Base-by-base conservation (phyloP, 2,329 filamentous ascomycete genomes). In the Fusarium redolens region DNA sequence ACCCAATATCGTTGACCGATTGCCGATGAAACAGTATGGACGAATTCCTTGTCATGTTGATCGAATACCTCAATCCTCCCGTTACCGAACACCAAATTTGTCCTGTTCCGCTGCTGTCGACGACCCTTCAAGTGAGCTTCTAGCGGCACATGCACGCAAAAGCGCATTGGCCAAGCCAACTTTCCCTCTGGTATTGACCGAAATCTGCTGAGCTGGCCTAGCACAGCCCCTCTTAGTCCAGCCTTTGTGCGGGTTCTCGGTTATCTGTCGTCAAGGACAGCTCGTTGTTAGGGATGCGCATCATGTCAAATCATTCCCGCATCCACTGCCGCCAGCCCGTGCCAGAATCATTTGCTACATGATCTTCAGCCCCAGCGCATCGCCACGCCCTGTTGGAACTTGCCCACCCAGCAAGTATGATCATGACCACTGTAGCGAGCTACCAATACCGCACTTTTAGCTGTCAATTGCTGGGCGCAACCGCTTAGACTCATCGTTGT, bases 351-450 rank as follows among this genome's bases (percentile, higher is more conserved):
- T 70, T 70, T 66, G 65, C 37, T 54, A 25, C 64, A 59, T 64
- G 41, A 30, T 37, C 66, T 71, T 77, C 75, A 77, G 75, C 75
- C 75, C 64, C 69, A 59, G 61, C 58, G 67, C 65, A 77, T 76
- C 71, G 57, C 65, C 61, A 67, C 52, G 65, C 62, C 66, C 59
- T 51, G 38, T 30, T 54, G 13, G 33, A 54, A 40, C 50, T 54
- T 71, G 64, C 62, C 69, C 68, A 52, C 51, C 30, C 61, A 61
- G 35, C 54, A 51, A 60, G 58, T 57, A 58, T 56, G 57, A 60
- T 71, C 70, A 28, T 28, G 28, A 52, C 58, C 31, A 40, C 33
- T 28, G 40, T 47, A 31, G 37, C 33, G 48, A 37, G 38, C 43
- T 47, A n/a, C 59, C 12, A 22, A 40, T n/a, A 40, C 17, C 30